Conservation (phyloP, 345 rosid genomes). For the Geranium brycei region DNA sequence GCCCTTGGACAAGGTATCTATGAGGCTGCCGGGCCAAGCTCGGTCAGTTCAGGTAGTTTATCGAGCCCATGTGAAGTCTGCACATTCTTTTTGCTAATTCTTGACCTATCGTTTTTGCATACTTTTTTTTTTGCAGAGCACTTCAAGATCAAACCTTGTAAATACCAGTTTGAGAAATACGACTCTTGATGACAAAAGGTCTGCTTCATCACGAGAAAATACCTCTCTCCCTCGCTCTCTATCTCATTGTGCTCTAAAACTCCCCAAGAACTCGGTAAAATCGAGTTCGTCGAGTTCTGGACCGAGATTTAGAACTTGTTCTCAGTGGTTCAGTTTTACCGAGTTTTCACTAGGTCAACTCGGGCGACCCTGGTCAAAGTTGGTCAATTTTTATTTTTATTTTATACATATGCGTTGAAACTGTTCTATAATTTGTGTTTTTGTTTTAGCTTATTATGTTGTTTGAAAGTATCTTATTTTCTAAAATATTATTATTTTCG, state of each 20-base stretch:
- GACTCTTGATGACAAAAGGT: conserved; percentile 8
- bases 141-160: conserved; percentile 1
- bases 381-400: no score
- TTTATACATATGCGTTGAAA: no score
- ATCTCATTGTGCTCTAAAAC: not conserved
- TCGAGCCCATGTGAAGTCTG: not conserved
- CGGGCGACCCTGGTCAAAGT: no score
- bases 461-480: no score
- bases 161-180: conserved; percentile 1
- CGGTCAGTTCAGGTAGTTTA: conserved; percentile 8
- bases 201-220: not conserved
- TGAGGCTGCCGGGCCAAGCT: conserved; percentile 2
- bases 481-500: no score
- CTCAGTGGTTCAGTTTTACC: no score
- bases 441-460: no score
- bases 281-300: no score
- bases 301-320: no score
- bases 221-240: not conserved
- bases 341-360: no score
- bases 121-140: conserved; percentile 5
- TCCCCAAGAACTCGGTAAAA: no score
- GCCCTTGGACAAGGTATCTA: conserved; percentile 5
- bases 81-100: not conserved
- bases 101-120: not conserved
- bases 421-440: no score